Conservation (phyloP, 1,284 basidiomycete genomes). For the Ganoderma resinaceum region DNA sequence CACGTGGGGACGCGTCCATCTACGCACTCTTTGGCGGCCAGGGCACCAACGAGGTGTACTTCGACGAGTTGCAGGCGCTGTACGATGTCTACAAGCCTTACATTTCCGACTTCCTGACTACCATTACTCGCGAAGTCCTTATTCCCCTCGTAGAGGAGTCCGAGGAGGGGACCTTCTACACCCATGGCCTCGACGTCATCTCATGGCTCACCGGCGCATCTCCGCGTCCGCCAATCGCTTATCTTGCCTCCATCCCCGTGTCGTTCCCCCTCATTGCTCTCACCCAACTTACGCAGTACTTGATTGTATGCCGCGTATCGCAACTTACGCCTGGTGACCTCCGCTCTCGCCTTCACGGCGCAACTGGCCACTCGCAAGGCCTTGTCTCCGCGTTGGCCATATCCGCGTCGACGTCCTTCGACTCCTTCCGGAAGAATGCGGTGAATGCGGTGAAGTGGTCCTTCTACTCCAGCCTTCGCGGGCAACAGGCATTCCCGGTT, state of each 20-base stretch:
- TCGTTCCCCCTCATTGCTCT: constrained; percentile 96
- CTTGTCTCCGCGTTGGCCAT: constrained; percentile 92
- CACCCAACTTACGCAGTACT: constrained; percentile 94
- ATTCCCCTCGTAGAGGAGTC: constrained; percentile 74
- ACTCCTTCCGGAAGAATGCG: constrained; percentile 78
- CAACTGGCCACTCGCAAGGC: constrained; percentile 97
- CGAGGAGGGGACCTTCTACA: constrained; percentile 74
- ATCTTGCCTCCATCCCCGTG: constrained; percentile 94
- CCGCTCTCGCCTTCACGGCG: constrained; percentile 78
- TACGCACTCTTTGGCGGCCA: constrained; percentile 99
- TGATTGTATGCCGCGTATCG: constrained; percentile 79
- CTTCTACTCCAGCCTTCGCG: constrained; percentile 93
- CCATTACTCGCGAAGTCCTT: constrained; percentile 74
- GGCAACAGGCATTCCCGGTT: constrained; percentile 95
- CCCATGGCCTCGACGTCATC: constrained; percentile 82
- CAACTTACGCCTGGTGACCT: constrained; percentile 84
- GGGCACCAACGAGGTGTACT: constrained; percentile 98
- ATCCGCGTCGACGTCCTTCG: constrained; percentile 80
- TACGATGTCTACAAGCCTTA: constrained; percentile 93
- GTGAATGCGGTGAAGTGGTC: constrained; percentile 90
- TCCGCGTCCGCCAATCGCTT: constrained; percentile 82
- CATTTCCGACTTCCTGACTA: constrained; percentile 73
- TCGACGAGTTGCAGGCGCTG: constrained; percentile 92
- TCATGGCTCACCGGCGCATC: constrained; percentile 83
- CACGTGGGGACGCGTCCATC: constrained; percentile 77